phyloP scores from a whole-genome alignment of 2,329 filamentous ascomycete genomes.

The Colletotrichum tropicicola region DNA sequence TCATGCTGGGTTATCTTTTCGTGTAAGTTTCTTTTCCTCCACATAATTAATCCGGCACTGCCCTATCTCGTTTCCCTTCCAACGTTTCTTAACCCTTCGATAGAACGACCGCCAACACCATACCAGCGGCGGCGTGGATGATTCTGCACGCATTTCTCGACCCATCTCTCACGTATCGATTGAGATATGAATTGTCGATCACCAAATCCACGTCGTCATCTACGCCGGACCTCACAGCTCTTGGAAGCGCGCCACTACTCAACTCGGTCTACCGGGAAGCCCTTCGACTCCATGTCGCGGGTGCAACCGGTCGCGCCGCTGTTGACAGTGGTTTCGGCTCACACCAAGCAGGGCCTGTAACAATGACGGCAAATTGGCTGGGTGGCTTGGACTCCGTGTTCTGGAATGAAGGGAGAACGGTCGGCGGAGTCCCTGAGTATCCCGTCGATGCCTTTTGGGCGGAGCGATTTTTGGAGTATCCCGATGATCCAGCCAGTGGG shows the following conservation, averaged over 20 bases:
- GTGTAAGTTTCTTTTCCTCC: background rate
- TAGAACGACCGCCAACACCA: constrained; percentile 18
- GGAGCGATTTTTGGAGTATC: constrained; percentile 31
- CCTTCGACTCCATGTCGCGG: constrained; percentile 10
- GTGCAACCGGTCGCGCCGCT: constrained; percentile 1
- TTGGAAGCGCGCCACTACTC: constrained; percentile 1
- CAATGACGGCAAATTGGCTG: constrained; percentile 16
- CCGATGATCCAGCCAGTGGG: constrained; percentile 29
- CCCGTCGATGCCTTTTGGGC: constrained; percentile 30
- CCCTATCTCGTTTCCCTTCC: too few species aligned
- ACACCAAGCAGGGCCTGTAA: background rate
- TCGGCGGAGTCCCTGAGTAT: background rate
- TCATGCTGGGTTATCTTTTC: constrained; percentile 20
- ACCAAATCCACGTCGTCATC: background rate
- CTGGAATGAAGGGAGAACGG: constrained; percentile 5
- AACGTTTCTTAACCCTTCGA: background rate
- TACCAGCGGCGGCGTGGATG: constrained; percentile 21
- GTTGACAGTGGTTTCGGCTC: background rate
- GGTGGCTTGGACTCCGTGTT: constrained; percentile 7
- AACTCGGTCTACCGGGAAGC: constrained; percentile 24
- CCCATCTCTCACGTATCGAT: background rate
- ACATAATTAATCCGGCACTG: background rate
- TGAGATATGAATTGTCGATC: constrained; percentile 2
- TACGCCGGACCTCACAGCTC: background rate
- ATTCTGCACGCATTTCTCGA: constrained; percentile 7